Evolutionary conservation across 2,329 filamentous ascomycete species (phyloP), one percentile per base, ranked within the genome.

Genomic region (Ceratocystis ficicola): DNA sequence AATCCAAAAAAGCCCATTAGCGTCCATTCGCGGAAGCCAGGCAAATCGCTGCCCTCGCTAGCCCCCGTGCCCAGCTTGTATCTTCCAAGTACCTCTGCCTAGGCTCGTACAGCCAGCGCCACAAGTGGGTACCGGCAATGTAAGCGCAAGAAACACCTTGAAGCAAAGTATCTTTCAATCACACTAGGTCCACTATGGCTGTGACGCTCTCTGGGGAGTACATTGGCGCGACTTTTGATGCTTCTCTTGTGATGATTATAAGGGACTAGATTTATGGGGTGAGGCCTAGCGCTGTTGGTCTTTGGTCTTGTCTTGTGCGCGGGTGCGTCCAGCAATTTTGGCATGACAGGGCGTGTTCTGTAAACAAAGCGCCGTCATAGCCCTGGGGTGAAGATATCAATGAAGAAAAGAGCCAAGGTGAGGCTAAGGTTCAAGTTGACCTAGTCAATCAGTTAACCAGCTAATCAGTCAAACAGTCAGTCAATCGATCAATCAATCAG

Each of bases 301-400:
- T 41, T 41, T 41, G 36, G 5, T 41, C 36, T n/a, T 52, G 25
- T 59, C 55, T 59, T 59, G 55, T 59, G 55, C 55, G 55, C 55
- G 55, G 55, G 55, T 59, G 55, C 55, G 32, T 59, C 55, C 55
- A 59, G 55, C 55, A 59, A 59, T 59, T 32, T 36, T 36, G 30
- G 25, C 55, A 8, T 59, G 55, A 28, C 55, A 36, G 25, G 55
- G 55, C 55, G 55, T 59, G 55, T 59, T 36, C 10, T 12, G 55
- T 36, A 59, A 59, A 36, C 55, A 59, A 59, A 59, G 55, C 55
- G 55, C 55, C 22, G 55, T n/a, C 55, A 30, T 59, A 17, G 52
- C 10, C 55, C 55, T 36, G 55, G 55, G 55, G 55, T 59, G 55
- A n/a, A 32, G 28, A n/a, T 59, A 59, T 59, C 55, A 59, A 59